These are phyloP conservation scores for Pyrus pyrifolia DNA, from an alignment of 306 rosid species.

Conservation along the genomic window DNA sequence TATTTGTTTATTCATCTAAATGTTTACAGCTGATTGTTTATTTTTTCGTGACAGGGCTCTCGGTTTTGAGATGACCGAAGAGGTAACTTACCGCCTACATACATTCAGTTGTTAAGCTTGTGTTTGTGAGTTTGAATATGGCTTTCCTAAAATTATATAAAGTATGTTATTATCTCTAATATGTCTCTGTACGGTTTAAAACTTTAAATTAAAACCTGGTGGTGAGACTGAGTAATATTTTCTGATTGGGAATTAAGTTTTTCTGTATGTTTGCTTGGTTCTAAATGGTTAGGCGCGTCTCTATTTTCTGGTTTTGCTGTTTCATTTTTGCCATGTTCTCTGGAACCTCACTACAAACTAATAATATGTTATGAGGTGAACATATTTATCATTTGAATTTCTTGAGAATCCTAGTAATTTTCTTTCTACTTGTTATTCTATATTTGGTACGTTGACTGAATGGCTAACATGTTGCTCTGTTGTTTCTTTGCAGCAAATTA, in stretches of 20 bases:
- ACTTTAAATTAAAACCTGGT: background rate
- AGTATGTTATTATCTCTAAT: background rate
- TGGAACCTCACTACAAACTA: background rate
- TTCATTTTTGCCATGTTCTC: background rate
- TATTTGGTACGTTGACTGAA: constrained; percentile 1
- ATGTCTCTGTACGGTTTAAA: background rate
- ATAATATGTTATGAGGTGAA: background rate
- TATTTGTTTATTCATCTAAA: background rate
- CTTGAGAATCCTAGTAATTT: background rate
- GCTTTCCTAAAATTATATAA: background rate
- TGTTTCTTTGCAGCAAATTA: constrained; percentile 65
- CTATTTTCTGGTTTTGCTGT: background rate
- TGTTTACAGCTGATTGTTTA: background rate
- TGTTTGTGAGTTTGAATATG: background rate
- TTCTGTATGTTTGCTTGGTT: background rate
- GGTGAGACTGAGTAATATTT: background rate
- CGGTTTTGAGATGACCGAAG: constrained; percentile 98
- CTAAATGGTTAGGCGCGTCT: background rate
- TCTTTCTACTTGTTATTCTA: background rate
- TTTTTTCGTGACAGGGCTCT: constrained; percentile 76
- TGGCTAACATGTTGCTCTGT: constrained; percentile 24
- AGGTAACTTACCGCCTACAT: constrained; percentile 41
- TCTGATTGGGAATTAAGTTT: background rate
- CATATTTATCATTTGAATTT: background rate
- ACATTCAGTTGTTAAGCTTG: background rate